A percentile compares a stretch with the other conserved stretches of the same genome.
These are phyloP conservation scores for Gastrodia elata DNA, from an alignment of 106 monocot species.

Conservation along the genomic window DNA sequence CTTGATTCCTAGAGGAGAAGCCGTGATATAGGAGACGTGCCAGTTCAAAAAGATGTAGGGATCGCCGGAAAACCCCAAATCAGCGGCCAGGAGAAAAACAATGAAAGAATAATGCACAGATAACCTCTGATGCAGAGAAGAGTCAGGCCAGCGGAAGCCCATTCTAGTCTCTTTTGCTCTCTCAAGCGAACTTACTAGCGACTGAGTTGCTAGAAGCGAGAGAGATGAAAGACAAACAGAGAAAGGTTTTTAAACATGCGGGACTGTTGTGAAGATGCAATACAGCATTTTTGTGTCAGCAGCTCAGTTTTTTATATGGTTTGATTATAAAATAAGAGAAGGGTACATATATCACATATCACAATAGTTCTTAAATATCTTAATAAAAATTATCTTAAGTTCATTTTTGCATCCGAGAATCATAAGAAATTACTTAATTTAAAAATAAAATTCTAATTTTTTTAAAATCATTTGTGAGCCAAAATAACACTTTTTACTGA, in stretches of 20 bases:
- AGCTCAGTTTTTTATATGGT: no score
- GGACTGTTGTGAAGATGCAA: not conserved
- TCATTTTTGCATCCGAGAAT: no score
- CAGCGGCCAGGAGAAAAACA: not conserved
- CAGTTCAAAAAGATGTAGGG: slow-evolving; percentile 12
- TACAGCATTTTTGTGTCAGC: no score
- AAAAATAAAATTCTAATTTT: no score
- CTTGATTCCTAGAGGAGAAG: slow-evolving; percentile 17
- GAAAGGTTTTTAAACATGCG: not conserved
- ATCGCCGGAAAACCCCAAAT: slow-evolving; percentile 4
- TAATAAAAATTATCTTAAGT: no score
- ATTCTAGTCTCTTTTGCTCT: not conserved
- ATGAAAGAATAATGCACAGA: not conserved
- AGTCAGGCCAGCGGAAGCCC: not conserved
- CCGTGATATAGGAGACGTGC: slow-evolving; percentile 15
- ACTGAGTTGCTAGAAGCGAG: not conserved
- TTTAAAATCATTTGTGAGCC: no score
- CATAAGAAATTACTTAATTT: no score
- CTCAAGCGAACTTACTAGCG: not conserved
- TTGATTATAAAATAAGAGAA: no score
- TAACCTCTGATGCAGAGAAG: not conserved
- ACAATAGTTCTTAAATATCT: no score
- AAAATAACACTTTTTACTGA: no score
- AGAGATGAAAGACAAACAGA: not conserved
- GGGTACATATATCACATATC: no score